phyloP scores from a whole-genome alignment of 2,329 filamentous ascomycete species.

The Botrytis fragariae region DNA sequence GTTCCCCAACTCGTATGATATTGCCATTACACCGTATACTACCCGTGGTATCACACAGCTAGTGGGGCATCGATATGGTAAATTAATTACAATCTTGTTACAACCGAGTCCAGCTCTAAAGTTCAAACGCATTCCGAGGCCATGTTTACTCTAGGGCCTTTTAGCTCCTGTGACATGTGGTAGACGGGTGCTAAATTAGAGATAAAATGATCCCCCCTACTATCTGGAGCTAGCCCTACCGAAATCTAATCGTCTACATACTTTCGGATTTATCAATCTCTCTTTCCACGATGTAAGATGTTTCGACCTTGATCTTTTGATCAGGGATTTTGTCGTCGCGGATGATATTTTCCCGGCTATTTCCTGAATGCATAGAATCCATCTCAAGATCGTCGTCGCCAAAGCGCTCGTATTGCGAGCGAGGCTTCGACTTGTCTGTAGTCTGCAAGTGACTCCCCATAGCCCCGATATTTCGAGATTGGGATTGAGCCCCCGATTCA shows the following conservation, averaged over 20 bases:
- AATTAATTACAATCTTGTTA: not conserved
- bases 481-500: not conserved
- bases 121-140: not conserved
- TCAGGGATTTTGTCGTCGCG: not conserved
- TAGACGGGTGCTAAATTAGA: not conserved
- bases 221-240: not conserved
- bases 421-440: not conserved
- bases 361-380: conserved; percentile 9
- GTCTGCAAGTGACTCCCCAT: not conserved
- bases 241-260: not conserved
- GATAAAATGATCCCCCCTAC: not conserved
- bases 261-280: not conserved
- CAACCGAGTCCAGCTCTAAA: not conserved
- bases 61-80: not conserved
- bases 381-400: conserved; percentile 13
- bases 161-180: not conserved
- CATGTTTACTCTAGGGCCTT: not conserved
- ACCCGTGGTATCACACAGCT: not conserved
- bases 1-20: not conserved
- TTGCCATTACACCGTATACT: not conserved
- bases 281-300: conserved; percentile 1
- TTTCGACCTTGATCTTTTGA: conserved; percentile 13
- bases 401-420: conserved; percentile 9
- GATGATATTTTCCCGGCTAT: conserved; percentile 7
- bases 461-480: not conserved